Base-by-base conservation (phyloP, 108 stramenopile genomes). In the Skeletonema grethae region DNA sequence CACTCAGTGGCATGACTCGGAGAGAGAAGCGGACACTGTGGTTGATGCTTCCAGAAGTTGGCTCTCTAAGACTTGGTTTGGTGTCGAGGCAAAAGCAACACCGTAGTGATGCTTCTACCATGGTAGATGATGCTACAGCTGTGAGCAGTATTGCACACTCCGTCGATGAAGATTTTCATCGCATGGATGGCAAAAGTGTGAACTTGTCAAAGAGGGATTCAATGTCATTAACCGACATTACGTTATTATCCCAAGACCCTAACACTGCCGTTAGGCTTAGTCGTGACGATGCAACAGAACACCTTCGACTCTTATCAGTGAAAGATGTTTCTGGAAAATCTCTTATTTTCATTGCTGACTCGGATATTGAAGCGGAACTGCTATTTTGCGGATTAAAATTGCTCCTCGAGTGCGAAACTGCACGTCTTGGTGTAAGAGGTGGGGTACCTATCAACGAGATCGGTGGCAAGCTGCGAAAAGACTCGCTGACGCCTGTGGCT, bases 141-240 rank as follows among this genome's bases (percentile, higher is more conserved):
- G 70, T 59, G 24, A 77, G 76, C 16, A 82, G 76, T 35, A 43
- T 67, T 25, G 66, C 62, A 5, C 61, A 75, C 0, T 77, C 80
- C 10, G 72, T 58, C 39, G 65, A 43, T 46, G 76, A 72, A 61
- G 61, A 43, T n/a, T 55, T 64, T 46, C 30, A 45, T 43, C 45
- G 32, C n/a, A 64, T 34, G 30, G 46, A 73, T n/a, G 74, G 79
- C 34, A 76, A 65, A n/a, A 86, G 85, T 59, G 77, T 91, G 6
- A 84, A 87, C 34, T 69, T 94, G 16, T 94, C 93, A 11, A 75
- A 79, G n/a, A 91, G 89, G 58, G 76, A 90, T 55, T 94, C 93
- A 1, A 77, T 91, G 55, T 85, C 87, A 16, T 59, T 94, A 65
- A 87, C 90, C 11, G 93, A 94, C 66, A 84, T 90, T 3, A 81